A percentile compares a stretch with the other conserved stretches of the same genome.
Evolutionary conservation across 2,329 filamentous ascomycete genomes (phyloP).

Genomic region (Pseudogymnoascus sp.): DNA sequence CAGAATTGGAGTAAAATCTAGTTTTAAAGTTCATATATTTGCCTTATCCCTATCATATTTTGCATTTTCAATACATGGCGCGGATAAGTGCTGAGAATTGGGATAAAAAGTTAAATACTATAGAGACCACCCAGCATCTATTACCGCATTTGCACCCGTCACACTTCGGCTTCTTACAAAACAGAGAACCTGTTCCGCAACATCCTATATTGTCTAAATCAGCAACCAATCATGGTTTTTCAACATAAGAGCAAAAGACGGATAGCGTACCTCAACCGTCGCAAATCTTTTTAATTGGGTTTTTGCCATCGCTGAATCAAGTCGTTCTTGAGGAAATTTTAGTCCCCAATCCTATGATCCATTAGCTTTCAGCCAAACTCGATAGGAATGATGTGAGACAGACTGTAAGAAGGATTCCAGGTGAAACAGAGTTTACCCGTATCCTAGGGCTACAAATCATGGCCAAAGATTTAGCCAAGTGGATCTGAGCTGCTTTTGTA

Average conservation of each 20-base stretch:
- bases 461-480: conserved; percentile 47
- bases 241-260: conserved; percentile 6
- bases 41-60: not conserved
- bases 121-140: conserved; percentile 37
- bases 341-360: conserved; percentile 50
- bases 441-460: conserved; percentile 45
- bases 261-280: conserved; percentile 38
- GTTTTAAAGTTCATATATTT: not conserved
- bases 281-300: conserved; percentile 52
- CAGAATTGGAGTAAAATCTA: not conserved
- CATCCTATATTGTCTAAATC: conserved; percentile 32
- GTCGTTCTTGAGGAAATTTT: conserved; percentile 48
- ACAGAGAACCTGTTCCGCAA: conserved; percentile 44
- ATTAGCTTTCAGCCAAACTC: not conserved
- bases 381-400: not conserved
- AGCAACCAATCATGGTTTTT: not conserved
- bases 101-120: not conserved
- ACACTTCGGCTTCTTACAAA: conserved; percentile 41
- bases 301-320: conserved; percentile 44
- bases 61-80: not conserved
- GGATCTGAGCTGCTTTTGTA: conserved; percentile 65
- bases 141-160: conserved; percentile 44
- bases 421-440: conserved; percentile 50
- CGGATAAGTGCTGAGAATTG: not conserved
- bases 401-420: conserved; percentile 41